Evolutionary conservation across 2,329 filamentous ascomycete genomes (phyloP), one percentile per base, ranked within the genome.

Genomic region (Graphilbum ipis-grandicollis): DNA sequence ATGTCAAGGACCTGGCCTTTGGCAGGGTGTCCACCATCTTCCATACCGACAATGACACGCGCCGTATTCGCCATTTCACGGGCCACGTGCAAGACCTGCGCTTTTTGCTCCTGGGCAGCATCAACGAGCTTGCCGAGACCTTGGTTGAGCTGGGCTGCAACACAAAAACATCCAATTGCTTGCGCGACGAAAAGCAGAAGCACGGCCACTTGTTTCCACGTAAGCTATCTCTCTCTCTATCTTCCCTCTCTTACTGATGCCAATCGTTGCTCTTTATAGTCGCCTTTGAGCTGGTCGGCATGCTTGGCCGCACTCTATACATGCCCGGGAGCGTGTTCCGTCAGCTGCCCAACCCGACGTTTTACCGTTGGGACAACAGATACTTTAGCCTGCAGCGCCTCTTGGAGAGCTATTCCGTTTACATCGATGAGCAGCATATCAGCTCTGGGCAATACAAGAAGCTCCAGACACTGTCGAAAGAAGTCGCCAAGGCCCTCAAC

Each of bases 211-310:
- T 70, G 2, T 69, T 69, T 38, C 62, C 64, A n/a, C 44, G 65
- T 66, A 54, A 40, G 12, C 30, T 15, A 9, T 21, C 13, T 15
- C 28, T 7, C 28, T 7, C 19, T 15, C 15, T 18, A 29, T 12
- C 21, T 21, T 17, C 7, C 1, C 17, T 2, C n/a, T 9, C 5
- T 2, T 18, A 8, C 9, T 33, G 31, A n/a, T 10, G 18, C 18
- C 18, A 13, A 21, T 33, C 8, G 19, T 33, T n/a, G 12, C 21
- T 33, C 31, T 21, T 25, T 31, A 3, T 19, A 70, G 68, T 74
- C 1, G 59, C 65, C 0, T 73, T 73, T 35, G 69, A 74, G 45
- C 57, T 74, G 1, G 48, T 71, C 3, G 69, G 67, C n/a, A 73
- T 74, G 68, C 50, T 73, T 1, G 59, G 60, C 32, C 57, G 58